Conservation (phyloP, 129 eudicot genomes). For the Daucus carota region DH1_v3.0 NC_030387.2:35586001-35586500, state of each 20-base stretch:
- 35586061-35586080: not conserved
- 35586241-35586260: too few relatives aligned
- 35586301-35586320: not conserved
- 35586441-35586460: not conserved
- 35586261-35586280: not conserved
- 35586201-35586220: too few relatives aligned
- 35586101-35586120: not conserved
- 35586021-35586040: not conserved
- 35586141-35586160: not conserved
- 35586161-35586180: too few relatives aligned
- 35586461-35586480: not conserved
- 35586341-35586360: not conserved
- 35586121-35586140: not conserved
- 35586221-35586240: too few relatives aligned
- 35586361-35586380: not conserved
- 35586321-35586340: not conserved
- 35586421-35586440: not conserved
- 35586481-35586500: not conserved
- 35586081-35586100: not conserved
- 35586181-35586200: not conserved
- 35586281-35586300: not conserved
- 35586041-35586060: not conserved
- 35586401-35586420: not conserved
- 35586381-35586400: not conserved
- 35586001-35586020: conserved; percentile 36